These are phyloP conservation scores for Cladophialophora psammophila DNA, from an alignment of 2,329 filamentous ascomycete genomes.

Conservation along the genomic window DNA sequence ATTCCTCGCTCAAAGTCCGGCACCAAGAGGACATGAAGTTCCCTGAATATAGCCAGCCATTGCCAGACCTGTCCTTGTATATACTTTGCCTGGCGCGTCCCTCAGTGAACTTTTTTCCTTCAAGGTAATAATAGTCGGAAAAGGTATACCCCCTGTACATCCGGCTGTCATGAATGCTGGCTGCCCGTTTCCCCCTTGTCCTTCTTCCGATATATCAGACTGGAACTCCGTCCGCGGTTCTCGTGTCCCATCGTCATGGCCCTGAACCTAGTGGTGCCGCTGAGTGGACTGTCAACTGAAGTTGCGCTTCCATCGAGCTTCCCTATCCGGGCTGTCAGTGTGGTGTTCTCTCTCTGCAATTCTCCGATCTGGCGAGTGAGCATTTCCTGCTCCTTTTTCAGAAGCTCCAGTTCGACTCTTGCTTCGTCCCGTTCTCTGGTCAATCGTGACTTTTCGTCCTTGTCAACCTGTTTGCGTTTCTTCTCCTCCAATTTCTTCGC, in stretches of 20 bases:
- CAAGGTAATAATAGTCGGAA: not conserved
- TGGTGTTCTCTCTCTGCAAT: constrained; percentile 66
- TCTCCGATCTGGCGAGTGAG: constrained; percentile 56
- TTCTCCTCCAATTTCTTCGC: constrained; percentile 49
- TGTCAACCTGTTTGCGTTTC: constrained; percentile 47
- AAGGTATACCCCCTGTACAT: not conserved
- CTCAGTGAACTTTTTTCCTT: constrained; percentile 4
- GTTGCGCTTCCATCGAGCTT: constrained; percentile 44
- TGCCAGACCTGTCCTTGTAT: not conserved
- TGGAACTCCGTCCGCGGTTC: constrained; percentile 30
- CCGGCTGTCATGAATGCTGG: constrained; percentile 14
- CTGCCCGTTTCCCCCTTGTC: constrained; percentile 29
- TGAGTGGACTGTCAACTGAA: constrained; percentile 17
- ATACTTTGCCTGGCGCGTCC: not conserved
- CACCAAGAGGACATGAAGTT: not conserved
- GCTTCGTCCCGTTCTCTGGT: constrained; percentile 56
- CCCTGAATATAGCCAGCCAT: not conserved
- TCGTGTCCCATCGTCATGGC: constrained; percentile 29
- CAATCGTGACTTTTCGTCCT: constrained; percentile 53
- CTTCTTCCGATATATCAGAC: constrained; percentile 26
- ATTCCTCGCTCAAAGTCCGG: not conserved
- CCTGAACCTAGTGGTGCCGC: constrained; percentile 19
- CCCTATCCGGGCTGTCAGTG: constrained; percentile 55
- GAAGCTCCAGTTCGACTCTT: constrained; percentile 54
- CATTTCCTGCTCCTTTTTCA: constrained; percentile 57